Conservation (phyloP, 2,329 filamentous ascomycete species). For the Didymellaceae sp. region DNA sequence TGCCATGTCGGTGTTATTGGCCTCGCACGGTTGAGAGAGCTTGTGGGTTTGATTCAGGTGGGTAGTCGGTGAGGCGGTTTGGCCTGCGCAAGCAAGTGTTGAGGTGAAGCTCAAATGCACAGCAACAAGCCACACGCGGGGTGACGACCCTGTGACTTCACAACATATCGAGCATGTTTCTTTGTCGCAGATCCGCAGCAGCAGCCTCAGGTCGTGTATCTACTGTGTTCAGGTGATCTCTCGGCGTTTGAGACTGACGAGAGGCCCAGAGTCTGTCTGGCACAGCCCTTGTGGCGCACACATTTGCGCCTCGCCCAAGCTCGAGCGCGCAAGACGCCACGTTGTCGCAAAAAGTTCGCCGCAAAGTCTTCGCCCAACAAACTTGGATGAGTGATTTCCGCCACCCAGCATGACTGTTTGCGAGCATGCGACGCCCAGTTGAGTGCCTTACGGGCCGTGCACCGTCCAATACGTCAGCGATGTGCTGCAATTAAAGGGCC, state of each 20-base stretch:
- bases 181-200: slow-evolving; percentile 1
- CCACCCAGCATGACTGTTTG: slow-evolving; percentile 19
- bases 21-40: neutral
- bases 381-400: slow-evolving; percentile 16
- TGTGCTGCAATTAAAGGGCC: slow-evolving; percentile 11
- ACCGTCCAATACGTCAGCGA: slow-evolving; percentile 20
- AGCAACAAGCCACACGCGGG: slow-evolving; percentile 15
- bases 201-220: no score
- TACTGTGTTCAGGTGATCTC: neutral
- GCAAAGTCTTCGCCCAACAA: slow-evolving; percentile 11
- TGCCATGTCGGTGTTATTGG: neutral
- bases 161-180: neutral
- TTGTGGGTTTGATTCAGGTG: neutral
- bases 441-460: slow-evolving; percentile 9
- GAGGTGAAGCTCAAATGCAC: neutral
- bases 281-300: slow-evolving; percentile 3
- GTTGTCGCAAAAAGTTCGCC: slow-evolving; percentile 1
- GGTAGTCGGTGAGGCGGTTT: neutral
- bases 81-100: neutral
- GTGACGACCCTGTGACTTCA: slow-evolving; percentile 21
- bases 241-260: neutral
- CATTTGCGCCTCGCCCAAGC: neutral
- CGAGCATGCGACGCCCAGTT: slow-evolving; percentile 1
- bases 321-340: slow-evolving; percentile 1
- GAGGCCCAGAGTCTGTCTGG: neutral